These are phyloP conservation scores for Verbascum thapsus DNA, from an alignment of 257 asterid species.

Conservation along the genomic window DNA sequence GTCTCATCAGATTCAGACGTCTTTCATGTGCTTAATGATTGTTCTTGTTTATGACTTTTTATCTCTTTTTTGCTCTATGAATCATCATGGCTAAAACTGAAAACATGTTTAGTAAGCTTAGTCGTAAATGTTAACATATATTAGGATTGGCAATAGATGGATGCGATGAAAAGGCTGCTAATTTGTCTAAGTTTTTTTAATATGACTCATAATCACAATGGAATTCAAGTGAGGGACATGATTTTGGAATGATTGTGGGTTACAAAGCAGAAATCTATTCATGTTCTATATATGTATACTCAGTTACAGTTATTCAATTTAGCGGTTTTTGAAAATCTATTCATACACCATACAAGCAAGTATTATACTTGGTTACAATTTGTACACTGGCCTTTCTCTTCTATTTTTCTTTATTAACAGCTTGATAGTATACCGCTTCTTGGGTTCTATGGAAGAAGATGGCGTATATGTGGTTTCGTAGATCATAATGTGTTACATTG, in stretches of 20 bases:
- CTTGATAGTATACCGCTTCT: not conserved
- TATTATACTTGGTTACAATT: no score
- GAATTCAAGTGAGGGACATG: slow-evolving; percentile 18
- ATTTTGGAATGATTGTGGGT: slow-evolving; percentile 11
- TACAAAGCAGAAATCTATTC: slow-evolving; percentile 10
- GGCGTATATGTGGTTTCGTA: no score
- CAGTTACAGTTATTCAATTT: not conserved
- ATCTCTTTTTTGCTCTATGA: not conserved
- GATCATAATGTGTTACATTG: not conserved
- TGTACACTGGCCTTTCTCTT: not conserved
- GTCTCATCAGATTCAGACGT: slow-evolving; percentile 28
- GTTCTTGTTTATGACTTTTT: slow-evolving; percentile 15
- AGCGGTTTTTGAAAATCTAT: slow-evolving; percentile 10
- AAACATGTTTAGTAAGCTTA: not conserved
- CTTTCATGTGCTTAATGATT: slow-evolving; percentile 10
- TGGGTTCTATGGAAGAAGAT: not conserved
- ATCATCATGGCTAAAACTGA: slow-evolving; percentile 3
- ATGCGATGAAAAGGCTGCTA: not conserved
- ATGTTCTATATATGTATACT: not conserved
- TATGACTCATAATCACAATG: not conserved
- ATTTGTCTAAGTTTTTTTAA: slow-evolving; percentile 10
- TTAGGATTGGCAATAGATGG: slow-evolving; percentile 16
- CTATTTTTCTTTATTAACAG: not conserved
- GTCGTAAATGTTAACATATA: slow-evolving; percentile 5
- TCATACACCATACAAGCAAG: not conserved